These are phyloP conservation scores for Tolypocladium endophyticum DNA, from an alignment of 2,329 filamentous ascomycete genomes.

Conservation along the genomic window DNA sequence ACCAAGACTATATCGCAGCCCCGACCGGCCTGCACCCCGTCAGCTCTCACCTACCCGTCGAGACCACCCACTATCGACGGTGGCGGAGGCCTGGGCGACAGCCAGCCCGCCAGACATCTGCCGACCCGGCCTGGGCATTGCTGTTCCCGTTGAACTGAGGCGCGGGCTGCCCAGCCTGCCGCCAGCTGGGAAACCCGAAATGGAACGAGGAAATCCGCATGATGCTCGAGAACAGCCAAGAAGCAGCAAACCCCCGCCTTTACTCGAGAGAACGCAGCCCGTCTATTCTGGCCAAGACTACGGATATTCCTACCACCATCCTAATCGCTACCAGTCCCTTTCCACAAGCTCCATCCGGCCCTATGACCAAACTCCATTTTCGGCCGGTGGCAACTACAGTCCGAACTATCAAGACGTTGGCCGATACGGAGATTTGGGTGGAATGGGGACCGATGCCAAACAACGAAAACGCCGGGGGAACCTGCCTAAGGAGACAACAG, in stretches of 20 bases:
- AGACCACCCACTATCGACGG: conserved; percentile 8
- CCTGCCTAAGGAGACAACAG: conserved; percentile 80
- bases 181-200: conserved; percentile 24
- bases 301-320: conserved; percentile 30
- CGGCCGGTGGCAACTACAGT: conserved; percentile 25
- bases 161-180: conserved; percentile 31
- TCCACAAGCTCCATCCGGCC: conserved; percentile 31
- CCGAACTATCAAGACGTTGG: conserved; percentile 31
- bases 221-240: conserved; percentile 13
- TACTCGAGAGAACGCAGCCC: conserved; percentile 18
- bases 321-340: conserved; percentile 32
- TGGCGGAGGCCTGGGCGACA: conserved; percentile 23
- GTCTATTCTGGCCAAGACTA: conserved; percentile 24
- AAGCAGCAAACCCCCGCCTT: conserved; percentile 12
- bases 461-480: conserved; percentile 65
- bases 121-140: background rate
- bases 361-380: conserved; percentile 34
- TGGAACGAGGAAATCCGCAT: conserved; percentile 18
- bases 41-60: conserved; percentile 27
- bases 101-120: conserved; percentile 7
- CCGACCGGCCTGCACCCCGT: conserved; percentile 18
- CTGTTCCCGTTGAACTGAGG: conserved; percentile 19
- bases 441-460: conserved; percentile 30
- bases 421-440: conserved; percentile 27
- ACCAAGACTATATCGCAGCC: conserved; percentile 33